Conservation (phyloP, 2,329 filamentous ascomycete genomes). For the Xylaria sp. region DNA sequence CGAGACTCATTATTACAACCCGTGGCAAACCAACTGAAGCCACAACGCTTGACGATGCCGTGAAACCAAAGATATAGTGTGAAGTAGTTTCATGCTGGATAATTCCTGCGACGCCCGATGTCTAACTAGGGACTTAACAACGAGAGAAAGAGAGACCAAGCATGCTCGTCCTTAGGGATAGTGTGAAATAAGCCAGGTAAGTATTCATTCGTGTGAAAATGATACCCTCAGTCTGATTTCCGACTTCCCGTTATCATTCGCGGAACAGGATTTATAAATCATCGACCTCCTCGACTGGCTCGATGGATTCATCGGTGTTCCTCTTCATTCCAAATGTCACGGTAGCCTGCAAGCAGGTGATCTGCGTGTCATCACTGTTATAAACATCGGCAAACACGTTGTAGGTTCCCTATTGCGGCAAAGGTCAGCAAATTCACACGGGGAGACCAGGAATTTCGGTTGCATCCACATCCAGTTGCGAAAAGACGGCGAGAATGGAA, state of each 20-base stretch:
- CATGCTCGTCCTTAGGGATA: conserved; percentile 14
- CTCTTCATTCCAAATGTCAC: conserved; percentile 68
- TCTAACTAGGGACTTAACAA: conserved; percentile 35
- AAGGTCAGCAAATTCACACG: background rate
- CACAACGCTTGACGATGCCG: conserved; percentile 7
- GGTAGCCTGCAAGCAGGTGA: conserved; percentile 86
- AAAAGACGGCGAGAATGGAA: conserved; percentile 40
- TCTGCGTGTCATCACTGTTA: conserved; percentile 74
- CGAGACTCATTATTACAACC: conserved; percentile 14
- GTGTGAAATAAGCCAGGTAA: conserved; percentile 33
- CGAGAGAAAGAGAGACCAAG: conserved; percentile 20
- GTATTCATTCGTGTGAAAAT: conserved; percentile 20
- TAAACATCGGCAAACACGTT: conserved; percentile 87
- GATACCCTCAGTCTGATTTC: no score
- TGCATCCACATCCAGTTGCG: background rate
- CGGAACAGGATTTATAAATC: conserved; percentile 25
- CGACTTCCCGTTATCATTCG: background rate
- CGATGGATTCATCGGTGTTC: conserved; percentile 34
- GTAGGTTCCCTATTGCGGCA: conserved; percentile 79
- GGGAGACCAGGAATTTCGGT: background rate
- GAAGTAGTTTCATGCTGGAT: background rate
- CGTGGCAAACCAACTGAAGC: conserved; percentile 5
- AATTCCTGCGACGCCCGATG: conserved; percentile 33
- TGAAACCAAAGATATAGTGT: background rate
- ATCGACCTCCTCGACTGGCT: conserved; percentile 1